Evolutionary conservation across 129 eudicot species (phyloP).

Genomic region (Centaurea solstitialis): DNA sequence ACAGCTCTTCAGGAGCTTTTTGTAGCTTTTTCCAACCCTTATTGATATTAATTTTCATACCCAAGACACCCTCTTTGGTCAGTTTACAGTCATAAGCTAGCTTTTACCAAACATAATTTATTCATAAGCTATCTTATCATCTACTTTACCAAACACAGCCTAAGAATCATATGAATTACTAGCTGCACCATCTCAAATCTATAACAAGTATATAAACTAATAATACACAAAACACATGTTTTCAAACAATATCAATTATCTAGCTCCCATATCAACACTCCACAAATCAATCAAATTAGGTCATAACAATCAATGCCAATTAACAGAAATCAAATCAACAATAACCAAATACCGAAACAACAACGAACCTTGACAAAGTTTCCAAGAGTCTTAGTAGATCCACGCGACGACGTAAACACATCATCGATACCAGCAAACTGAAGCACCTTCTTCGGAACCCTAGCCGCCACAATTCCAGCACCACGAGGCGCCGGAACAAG

Average conservation of each 20-base stretch:
- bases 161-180: neutral
- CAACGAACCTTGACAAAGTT: conserved; percentile 68
- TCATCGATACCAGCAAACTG: conserved; percentile 88
- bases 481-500: conserved; percentile 81
- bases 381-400: conserved; percentile 73
- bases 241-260: neutral
- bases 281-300: neutral
- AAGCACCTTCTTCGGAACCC: conserved; percentile 76
- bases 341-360: neutral
- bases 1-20: too few relatives aligned
- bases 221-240: neutral
- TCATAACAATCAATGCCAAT: neutral
- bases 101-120: too few relatives aligned
- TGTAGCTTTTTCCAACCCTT: too few relatives aligned
- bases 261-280: neutral
- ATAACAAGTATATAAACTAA: neutral
- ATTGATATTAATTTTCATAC: too few relatives aligned
- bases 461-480: conserved; percentile 77
- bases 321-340: neutral
- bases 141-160: too few relatives aligned
- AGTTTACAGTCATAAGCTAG: too few relatives aligned
- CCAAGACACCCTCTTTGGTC: too few relatives aligned
- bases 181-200: neutral
- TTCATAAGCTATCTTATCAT: too few relatives aligned
- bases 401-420: conserved; percentile 75